Evolutionary conservation across 352 stramenopile species (phyloP).

Genomic region (Aphanomyces stellatus): DNA sequence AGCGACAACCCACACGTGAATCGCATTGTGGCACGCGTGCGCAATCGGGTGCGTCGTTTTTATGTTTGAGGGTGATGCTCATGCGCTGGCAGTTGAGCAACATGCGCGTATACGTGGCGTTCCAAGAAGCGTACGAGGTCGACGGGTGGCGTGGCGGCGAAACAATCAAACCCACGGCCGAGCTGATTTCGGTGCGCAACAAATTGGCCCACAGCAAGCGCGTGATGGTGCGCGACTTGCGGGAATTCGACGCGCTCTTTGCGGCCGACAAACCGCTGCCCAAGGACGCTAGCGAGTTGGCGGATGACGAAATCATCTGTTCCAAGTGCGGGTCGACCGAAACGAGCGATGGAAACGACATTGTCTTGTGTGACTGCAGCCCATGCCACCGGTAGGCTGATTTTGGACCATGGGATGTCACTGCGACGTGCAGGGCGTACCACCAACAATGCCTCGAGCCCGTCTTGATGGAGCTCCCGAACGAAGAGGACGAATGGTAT

Average conservation of each 20-base stretch:
- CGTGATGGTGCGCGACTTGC: conserved; percentile 32
- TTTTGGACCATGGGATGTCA: background rate
- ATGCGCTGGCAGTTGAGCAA: conserved; percentile 33
- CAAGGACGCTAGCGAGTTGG: background rate
- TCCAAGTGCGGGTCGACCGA: conserved; percentile 60
- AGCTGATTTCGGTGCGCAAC: conserved; percentile 38
- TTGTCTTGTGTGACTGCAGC: conserved; percentile 68
- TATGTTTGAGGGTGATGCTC: background rate
- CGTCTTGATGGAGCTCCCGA: conserved; percentile 46
- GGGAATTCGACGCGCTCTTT: conserved; percentile 29
- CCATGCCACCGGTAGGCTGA: conserved; percentile 43
- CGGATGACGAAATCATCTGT: conserved; percentile 54
- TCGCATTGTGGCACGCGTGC: conserved; percentile 8
- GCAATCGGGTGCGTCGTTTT: conserved; percentile 6
- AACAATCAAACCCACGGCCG: conserved; percentile 73
- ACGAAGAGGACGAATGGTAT: conserved; percentile 65
- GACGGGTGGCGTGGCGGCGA: conserved; percentile 75
- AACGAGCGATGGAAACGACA: conserved; percentile 65
- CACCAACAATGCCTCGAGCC: conserved; percentile 71
- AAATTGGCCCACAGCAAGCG: conserved; percentile 55
- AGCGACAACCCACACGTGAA: conserved; percentile 5
- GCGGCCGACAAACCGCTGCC: conserved; percentile 32
- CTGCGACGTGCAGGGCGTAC: conserved; percentile 31
- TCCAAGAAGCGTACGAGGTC: conserved; percentile 74
- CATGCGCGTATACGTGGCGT: conserved; percentile 56